phyloP scores from a whole-genome alignment of 176 grass and related monocot genomes.

The Aegilops longissima region DNA sequence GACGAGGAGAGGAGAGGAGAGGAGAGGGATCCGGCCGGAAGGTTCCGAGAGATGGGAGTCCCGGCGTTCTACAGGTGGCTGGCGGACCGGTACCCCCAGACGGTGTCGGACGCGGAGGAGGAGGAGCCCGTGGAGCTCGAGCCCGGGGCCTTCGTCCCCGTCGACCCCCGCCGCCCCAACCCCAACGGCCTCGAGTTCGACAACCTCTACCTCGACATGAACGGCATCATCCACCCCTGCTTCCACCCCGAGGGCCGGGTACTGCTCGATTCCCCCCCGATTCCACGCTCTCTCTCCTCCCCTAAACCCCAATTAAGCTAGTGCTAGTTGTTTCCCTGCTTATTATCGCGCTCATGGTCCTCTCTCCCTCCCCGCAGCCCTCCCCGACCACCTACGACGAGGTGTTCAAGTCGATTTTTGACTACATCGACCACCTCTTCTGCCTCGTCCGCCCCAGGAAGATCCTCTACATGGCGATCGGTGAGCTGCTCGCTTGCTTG shows the following conservation, averaged over 20 bases:
- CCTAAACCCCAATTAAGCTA: not conserved
- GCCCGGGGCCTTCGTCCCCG: slow-evolving; percentile 62
- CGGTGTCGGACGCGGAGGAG: slow-evolving; percentile 75
- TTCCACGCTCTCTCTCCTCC: not conserved
- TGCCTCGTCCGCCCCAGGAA: slow-evolving; percentile 84
- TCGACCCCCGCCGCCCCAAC: slow-evolving; percentile 77
- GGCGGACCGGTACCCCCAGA: slow-evolving; percentile 77
- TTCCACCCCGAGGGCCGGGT: slow-evolving; percentile 96
- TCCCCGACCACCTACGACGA: slow-evolving; percentile 83
- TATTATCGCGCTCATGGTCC: not conserved
- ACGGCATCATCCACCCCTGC: slow-evolving; percentile 92
- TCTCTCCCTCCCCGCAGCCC: slow-evolving; percentile 51
- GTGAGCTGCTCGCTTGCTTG: slow-evolving; percentile 24
- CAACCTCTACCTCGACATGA: slow-evolving; percentile 99
- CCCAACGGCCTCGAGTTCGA: slow-evolving; percentile 97
- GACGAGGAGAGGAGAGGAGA: slow-evolving; percentile 22
- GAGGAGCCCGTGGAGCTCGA: slow-evolving; percentile 71
- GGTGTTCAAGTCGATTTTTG: slow-evolving; percentile 92
- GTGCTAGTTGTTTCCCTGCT: not conserved
- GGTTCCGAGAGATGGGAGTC: slow-evolving; percentile 72
- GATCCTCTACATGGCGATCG: slow-evolving; percentile 94
- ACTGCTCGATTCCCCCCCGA: slow-evolving; percentile 14
- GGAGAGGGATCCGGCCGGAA: slow-evolving; percentile 25
- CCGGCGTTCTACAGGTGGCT: slow-evolving; percentile 97
- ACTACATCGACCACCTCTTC: slow-evolving; percentile 96